These are phyloP conservation scores for Cucurbitaria berberidis DNA, from an alignment of 2,329 filamentous ascomycete species.

Conservation along the genomic window DNA sequence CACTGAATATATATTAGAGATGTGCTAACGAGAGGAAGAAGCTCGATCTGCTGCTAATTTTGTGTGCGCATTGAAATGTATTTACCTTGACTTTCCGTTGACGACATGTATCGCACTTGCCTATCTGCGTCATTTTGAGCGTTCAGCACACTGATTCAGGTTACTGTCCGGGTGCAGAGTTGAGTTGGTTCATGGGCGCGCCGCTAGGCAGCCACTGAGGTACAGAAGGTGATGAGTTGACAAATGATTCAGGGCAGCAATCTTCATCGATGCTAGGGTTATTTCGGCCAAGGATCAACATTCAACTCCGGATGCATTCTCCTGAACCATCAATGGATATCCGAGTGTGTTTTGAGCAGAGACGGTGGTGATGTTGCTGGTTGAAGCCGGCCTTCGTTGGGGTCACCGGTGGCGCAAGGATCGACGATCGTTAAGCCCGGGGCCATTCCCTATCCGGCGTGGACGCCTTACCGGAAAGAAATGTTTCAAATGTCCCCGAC, in stretches of 20 bases:
- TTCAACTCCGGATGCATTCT: not conserved
- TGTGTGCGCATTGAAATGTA: not conserved
- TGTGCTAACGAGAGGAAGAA: not conserved
- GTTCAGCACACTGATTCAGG: not conserved
- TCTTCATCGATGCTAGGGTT: not conserved
- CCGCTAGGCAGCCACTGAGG: not conserved
- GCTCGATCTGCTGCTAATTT: not conserved
- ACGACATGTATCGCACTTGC: conserved; percentile 42
- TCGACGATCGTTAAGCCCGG: not conserved
- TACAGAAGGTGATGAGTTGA: not conserved
- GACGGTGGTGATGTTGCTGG: not conserved
- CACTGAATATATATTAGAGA: conserved; percentile 26
- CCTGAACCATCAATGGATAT: not conserved
- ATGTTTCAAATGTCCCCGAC: too few relatives aligned
- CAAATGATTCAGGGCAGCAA: not conserved
- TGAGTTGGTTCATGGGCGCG: not conserved
- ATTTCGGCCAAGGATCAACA: not conserved
- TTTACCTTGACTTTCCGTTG: conserved; percentile 41
- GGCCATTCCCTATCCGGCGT: not conserved
- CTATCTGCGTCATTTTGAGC: conserved; percentile 34
- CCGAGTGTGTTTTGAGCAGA: not conserved
- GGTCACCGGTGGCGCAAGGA: not conserved
- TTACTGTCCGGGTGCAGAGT: not conserved
- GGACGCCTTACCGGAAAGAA: not conserved
- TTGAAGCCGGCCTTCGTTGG: not conserved